Percentiles rank a stretch among this genome's conserved stretches.
Conservation (phyloP, 176 grass and related monocot species). For the Triticum monococcum region DNA sequence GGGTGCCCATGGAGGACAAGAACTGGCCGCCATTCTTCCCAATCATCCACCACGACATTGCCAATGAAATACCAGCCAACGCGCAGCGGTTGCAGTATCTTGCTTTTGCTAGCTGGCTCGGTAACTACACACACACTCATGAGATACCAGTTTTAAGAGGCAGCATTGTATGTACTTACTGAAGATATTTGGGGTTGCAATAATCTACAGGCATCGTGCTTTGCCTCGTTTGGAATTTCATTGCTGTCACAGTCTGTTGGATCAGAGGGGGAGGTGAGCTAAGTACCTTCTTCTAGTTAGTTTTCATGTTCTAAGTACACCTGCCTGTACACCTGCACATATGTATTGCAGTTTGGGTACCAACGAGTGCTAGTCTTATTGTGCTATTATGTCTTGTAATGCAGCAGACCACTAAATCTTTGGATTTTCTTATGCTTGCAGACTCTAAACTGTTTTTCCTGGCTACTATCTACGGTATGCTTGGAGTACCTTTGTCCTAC, state of each 20-base stretch:
- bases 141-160: background rate
- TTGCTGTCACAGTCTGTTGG: conserved; percentile 89
- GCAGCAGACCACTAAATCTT: conserved; percentile 9
- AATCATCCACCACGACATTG: conserved; percentile 90
- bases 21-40: conserved; percentile 90
- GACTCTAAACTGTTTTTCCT: conserved; percentile 93
- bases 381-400: background rate
- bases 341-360: background rate
- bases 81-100: conserved; percentile 87
- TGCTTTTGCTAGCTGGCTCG: conserved; percentile 86
- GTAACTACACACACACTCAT: conserved; percentile 26
- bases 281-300: conserved; percentile 13
- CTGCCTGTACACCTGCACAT: background rate
- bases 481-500: conserved; percentile 84
- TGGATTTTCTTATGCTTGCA: conserved; percentile 28
- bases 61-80: conserved; percentile 84
- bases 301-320: background rate
- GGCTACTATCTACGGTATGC: conserved; percentile 83
- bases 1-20: conserved; percentile 76
- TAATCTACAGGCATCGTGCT: conserved; percentile 76
- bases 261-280: conserved; percentile 91
- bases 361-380: background rate
- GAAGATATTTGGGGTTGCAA: conserved; percentile 2
- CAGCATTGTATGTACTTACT: background rate
- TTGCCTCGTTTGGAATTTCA: conserved; percentile 82